phyloP scores from a whole-genome alignment of 2,329 filamentous ascomycete genomes.

The Scedosporium boydii region DNA sequence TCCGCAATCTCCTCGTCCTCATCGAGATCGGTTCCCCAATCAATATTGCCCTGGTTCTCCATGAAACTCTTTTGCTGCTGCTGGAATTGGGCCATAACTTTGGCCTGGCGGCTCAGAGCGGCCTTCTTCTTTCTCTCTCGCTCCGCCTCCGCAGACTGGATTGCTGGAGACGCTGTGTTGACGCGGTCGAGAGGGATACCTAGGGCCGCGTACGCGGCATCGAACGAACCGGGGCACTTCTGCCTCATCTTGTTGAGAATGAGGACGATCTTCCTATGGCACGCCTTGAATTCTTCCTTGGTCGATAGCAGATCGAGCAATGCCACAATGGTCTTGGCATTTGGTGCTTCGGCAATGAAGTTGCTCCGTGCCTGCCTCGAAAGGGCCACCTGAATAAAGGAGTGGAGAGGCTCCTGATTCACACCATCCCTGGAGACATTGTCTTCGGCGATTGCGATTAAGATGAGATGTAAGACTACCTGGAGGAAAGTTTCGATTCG shows the following conservation, averaged over 20 bases:
- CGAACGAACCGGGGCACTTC: slow-evolving; percentile 66
- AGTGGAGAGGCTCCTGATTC: slow-evolving; percentile 39
- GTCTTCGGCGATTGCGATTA: slow-evolving; percentile 83
- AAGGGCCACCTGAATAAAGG: slow-evolving; percentile 66
- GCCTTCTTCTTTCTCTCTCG: slow-evolving; percentile 81
- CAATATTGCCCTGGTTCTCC: slow-evolving; percentile 74
- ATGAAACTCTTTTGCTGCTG: slow-evolving; percentile 94
- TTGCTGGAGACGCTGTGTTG: slow-evolving; percentile 73
- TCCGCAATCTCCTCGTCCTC: slow-evolving; percentile 58
- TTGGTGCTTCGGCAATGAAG: slow-evolving; percentile 46
- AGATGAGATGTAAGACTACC: slow-evolving; percentile 76
- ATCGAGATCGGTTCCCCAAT: slow-evolving; percentile 73
- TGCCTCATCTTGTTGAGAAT: slow-evolving; percentile 80
- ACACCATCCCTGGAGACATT: slow-evolving; percentile 45
- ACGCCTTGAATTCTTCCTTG: slow-evolving; percentile 70
- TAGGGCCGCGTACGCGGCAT: slow-evolving; percentile 52
- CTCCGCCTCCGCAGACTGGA: slow-evolving; percentile 58
- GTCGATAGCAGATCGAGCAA: slow-evolving; percentile 52
- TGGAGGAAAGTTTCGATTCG: slow-evolving; percentile 87
- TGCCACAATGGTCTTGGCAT: slow-evolving; percentile 53
- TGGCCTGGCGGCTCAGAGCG: slow-evolving; percentile 79
- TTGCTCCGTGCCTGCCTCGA: slow-evolving; percentile 53
- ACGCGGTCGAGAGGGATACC: slow-evolving; percentile 68
- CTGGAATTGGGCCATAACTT: slow-evolving; percentile 96
- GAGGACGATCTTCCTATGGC: slow-evolving; percentile 73